Base-by-base conservation (phyloP, 371 early-diverging fungal genomes). In the Dichotomocladium elegans region DNA sequence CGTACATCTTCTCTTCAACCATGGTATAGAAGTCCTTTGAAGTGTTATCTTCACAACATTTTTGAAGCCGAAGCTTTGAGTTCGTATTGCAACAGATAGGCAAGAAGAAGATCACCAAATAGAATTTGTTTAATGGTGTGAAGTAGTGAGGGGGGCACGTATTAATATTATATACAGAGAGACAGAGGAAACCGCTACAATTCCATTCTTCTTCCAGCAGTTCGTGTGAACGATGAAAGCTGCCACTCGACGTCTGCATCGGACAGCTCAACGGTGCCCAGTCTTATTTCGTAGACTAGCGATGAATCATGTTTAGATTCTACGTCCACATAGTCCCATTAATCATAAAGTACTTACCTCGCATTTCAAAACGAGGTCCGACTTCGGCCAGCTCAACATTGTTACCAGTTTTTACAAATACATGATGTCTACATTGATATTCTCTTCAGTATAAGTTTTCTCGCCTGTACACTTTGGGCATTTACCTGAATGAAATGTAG, bases 241-340 rank as follows among this genome's bases (percentile, higher is more conserved):
- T 94, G 97, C 96, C 98, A 99, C 79, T 99, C 99, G 24, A 88
- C 90, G 64, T 99, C 98, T 29, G 99, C 98, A 40, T 96, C 94
- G 40, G 89, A 77, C 63, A 96, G 79, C 53, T 99, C 99, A 35
- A 93, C 89, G 1, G 99, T 99, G 55, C 95, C 97, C 43, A 94
- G 69, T 66, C 89, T 87, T 72, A 98, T 95, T 66, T 98, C 93
- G 68, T 93, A 98, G 44, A 89, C 89, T 90, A 68, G 41, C 33
- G 25, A 29, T 44, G 17, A 35, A 41, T 35, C 29, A 25, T 28
- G 28, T 2, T 4, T 24, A 6, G 17, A 33, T 33, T 3, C 8
- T 29, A 35, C 14, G 11, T 11, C 4, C 14, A 3, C 45, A 31
- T 31, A 14, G 29, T 47, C n/a, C 17, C 22, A 3, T 29, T 2